Conservation (phyloP, 116 monocot species). For the Papilionanthe hybrid region DNA sequence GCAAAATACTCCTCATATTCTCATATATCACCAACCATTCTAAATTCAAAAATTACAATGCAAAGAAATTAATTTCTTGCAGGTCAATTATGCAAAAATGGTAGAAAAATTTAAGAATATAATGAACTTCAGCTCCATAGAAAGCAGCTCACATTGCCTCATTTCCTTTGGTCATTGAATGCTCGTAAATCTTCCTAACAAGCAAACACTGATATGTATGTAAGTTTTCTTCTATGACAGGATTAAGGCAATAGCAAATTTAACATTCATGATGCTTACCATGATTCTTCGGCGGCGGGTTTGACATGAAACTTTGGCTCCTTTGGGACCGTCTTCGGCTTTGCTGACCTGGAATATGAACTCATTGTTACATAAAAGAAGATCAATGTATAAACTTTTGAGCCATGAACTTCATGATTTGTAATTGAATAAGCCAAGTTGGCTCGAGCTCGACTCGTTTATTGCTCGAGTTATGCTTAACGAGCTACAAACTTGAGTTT, state of each 20-base stretch:
- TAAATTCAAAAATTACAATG: constrained; percentile 3
- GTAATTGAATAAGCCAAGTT: too few relatives aligned
- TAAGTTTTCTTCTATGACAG: neutral
- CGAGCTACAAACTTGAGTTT: too few relatives aligned
- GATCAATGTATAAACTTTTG: neutral
- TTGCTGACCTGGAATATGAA: constrained; percentile 41
- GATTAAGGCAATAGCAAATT: neutral
- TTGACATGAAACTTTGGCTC: constrained; percentile 71
- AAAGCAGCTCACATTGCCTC: constrained; percentile 2
- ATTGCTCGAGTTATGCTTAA: too few relatives aligned
- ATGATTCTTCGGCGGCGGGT: constrained; percentile 17
- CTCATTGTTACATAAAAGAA: neutral
- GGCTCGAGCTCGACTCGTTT: too few relatives aligned
- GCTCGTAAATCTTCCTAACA: neutral
- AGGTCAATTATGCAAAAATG: neutral
- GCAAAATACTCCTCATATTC: neutral
- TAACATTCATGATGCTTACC: constrained; percentile 7
- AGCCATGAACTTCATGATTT: too few relatives aligned
- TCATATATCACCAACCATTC: neutral
- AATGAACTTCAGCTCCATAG: neutral
- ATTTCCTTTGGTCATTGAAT: neutral
- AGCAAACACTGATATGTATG: neutral
- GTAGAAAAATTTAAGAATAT: neutral
- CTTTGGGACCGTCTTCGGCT: constrained; percentile 62
- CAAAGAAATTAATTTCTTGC: neutral